A percentile compares a stretch with the other conserved stretches of the same genome.
Conservation (phyloP, 1,284 basidiomycete genomes). For the Cystobasidiaceae sp. region DNA sequence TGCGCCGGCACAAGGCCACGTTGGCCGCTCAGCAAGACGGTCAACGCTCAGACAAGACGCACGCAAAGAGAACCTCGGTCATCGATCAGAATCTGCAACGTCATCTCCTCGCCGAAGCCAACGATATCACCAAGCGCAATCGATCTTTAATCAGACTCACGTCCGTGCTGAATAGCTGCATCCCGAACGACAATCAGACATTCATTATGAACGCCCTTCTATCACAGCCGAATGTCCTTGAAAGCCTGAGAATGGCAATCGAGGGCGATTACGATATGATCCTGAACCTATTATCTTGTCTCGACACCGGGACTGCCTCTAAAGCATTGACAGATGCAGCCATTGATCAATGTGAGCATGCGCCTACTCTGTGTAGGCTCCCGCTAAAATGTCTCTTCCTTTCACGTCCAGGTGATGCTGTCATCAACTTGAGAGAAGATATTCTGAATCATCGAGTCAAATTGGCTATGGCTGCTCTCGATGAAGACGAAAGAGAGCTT, state of each 20-base stretch:
- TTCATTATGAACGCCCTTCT: conserved; percentile 10
- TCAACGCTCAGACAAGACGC: conserved; percentile 56
- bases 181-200: conserved; percentile 5
- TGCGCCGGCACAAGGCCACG: conserved; percentile 82
- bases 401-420: conserved; percentile 79
- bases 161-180: conserved; percentile 32
- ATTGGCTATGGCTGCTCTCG: conserved; percentile 73
- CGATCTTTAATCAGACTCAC: conserved; percentile 38
- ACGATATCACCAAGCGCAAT: conserved; percentile 21
- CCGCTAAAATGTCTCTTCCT: too few relatives aligned
- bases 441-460: conserved; percentile 75
- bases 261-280: conserved; percentile 86
- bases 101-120: conserved; percentile 6
- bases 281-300: conserved; percentile 76
- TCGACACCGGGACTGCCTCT: conserved; percentile 72
- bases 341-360: conserved; percentile 72
- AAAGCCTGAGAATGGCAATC: conserved; percentile 76
- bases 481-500: conserved; percentile 50
- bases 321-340: conserved; percentile 83
- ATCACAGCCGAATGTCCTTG: conserved; percentile 68
- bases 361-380: too few relatives aligned
- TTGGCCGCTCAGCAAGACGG: conserved; percentile 70
- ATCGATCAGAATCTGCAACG: conserved; percentile 13
- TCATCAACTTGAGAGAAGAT: conserved; percentile 82
- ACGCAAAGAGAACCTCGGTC: conserved; percentile 43